Percentiles rank a stretch among this genome's conserved stretches.
These are phyloP conservation scores for Leccinum obscurum DNA, from an alignment of 768 basidiomycete genomes.

Conservation along the genomic window DNA sequence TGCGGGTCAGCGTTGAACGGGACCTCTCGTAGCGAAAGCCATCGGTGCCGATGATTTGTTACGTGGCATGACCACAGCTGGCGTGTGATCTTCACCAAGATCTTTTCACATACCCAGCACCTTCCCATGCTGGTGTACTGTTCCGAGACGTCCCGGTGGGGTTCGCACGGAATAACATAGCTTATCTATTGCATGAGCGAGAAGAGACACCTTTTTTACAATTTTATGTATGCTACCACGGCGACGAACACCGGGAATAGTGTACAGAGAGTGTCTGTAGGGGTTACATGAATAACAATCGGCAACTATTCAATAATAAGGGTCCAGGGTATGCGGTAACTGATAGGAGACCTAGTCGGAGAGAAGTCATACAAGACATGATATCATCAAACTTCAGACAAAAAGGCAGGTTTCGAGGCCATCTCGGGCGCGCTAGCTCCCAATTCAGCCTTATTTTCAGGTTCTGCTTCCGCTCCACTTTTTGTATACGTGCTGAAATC, in stretches of 20 bases:
- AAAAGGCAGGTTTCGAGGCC: background rate
- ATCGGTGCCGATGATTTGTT: background rate
- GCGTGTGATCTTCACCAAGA: background rate
- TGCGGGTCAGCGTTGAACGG: background rate
- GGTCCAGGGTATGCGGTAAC: background rate
- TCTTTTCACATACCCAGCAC: background rate
- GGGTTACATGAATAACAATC: background rate
- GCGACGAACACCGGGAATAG: background rate
- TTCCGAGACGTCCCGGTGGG: background rate
- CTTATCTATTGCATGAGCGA: background rate
- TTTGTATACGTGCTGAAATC: background rate
- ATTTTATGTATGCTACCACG: background rate
- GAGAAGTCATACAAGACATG: background rate
- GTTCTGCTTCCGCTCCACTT: background rate
- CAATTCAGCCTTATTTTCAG: background rate
- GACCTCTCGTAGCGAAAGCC: background rate
- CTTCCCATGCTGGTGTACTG: background rate
- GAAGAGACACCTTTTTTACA: background rate
- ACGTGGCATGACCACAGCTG: background rate
- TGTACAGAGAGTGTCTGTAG: background rate
- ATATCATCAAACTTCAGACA: background rate
- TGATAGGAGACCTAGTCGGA: background rate
- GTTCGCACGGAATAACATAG: background rate
- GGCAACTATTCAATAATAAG: background rate
- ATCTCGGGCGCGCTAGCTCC: background rate